A percentile compares a stretch with the other conserved stretches of the same genome.
Evolutionary conservation across 352 stramenopile genomes (phyloP).

Genomic region (Globisporangium spinosum): DNA sequence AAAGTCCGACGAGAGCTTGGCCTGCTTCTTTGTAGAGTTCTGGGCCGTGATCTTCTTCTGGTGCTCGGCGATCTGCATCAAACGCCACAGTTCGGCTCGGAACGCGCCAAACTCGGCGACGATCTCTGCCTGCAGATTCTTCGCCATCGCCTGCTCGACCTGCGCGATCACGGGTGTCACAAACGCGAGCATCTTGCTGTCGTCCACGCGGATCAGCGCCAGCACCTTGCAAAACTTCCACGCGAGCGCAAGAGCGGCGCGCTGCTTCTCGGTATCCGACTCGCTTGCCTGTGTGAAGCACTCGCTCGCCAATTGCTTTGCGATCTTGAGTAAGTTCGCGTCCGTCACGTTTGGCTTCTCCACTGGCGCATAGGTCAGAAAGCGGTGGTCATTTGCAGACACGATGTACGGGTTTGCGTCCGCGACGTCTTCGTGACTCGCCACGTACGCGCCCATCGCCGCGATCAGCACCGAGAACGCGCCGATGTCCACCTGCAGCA

Average conservation of each 20-base stretch:
- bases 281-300: conserved; percentile 3
- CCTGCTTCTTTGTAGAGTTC: conserved; percentile 1
- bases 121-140: not conserved
- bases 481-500: conserved; percentile 32
- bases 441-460: conserved; percentile 46
- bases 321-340: conserved; percentile 30
- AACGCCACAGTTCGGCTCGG: conserved; percentile 64
- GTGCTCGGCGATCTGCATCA: conserved; percentile 52
- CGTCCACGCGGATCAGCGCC: conserved; percentile 40
- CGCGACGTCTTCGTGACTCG: conserved; percentile 42
- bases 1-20: conserved; percentile 22
- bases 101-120: conserved; percentile 26
- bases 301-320: conserved; percentile 23
- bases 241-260: conserved; percentile 32
- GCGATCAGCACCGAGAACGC: conserved; percentile 56
- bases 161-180: conserved; percentile 35
- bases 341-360: conserved; percentile 24
- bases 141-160: conserved; percentile 27
- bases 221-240: conserved; percentile 73
- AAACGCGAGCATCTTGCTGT: conserved; percentile 40
- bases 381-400: conserved; percentile 35
- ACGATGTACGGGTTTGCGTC: conserved; percentile 47
- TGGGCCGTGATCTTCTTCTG: conserved; percentile 19
- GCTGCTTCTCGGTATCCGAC: conserved; percentile 1
- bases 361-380: conserved; percentile 22